Base-by-base conservation (phyloP, 2,329 filamentous ascomycete species). In the Cyanodermella asteris region DNA sequence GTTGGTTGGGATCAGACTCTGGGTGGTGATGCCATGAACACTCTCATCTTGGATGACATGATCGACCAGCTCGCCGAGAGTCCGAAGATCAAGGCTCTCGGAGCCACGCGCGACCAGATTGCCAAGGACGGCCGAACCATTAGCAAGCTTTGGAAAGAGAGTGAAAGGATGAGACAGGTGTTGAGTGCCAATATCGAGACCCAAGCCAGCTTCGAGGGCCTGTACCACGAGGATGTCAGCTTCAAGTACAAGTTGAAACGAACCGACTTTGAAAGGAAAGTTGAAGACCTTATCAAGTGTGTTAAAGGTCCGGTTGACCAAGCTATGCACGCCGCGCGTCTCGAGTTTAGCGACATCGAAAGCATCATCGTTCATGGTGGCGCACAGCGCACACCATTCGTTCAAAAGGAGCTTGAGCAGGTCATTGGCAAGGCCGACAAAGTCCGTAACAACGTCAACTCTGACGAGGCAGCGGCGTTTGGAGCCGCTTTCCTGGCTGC, bases 401-500 rank as follows among this genome's bases (percentile, higher is more conserved):
- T 97, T 7, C 84, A 94, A 47, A 84, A 72, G 50, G 64, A 74
- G 39, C 66, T 97, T 10, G 81, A 93, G 51, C 65, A 68, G 32
- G 50, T 76, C 21, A 64, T 71, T 25, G 75, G 77, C 18, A 64
- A 61, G 11, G 50, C 69, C 6, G 68, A 74, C 25, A 93, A 91
- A 56, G 60, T 97, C 31, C 73, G 81, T 35, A 75, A 72, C 42
- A 97, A 90, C 39, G 87, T 97, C 43, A 97, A 97, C 53, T 76
- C 84, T 7, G 87, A 97, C 41, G 87, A 97, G 51, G 75, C 87
- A 13, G 87, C 87, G 25, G 87, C 91, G 7, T 91, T 94, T 47
- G 87, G 87, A 38, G 84, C 87, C 28, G 82, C 75, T 15, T 94
- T 97, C 61, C 78, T 82, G 43, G 87, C 78, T 25, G 87, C 87